Evolutionary conservation across 2,329 filamentous ascomycete species (phyloP).

Genomic region (Pochonia chlamydosporia): DNA sequence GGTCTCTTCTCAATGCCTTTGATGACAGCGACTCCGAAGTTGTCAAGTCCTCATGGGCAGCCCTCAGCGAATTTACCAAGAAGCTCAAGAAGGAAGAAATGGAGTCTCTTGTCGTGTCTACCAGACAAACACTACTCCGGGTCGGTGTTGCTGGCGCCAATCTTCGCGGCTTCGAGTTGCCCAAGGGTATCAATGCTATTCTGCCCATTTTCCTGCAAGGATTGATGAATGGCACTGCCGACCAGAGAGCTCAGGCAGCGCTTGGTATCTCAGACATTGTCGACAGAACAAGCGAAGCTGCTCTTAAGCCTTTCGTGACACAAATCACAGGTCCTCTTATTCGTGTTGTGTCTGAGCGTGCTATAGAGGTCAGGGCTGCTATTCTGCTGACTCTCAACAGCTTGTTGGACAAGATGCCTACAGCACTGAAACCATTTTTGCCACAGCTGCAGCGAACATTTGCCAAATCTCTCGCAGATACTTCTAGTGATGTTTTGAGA

Average conservation of each 20-base stretch:
- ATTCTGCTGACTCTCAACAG: slow-evolving; percentile 94
- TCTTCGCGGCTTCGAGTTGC: slow-evolving; percentile 81
- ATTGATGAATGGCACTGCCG: slow-evolving; percentile 90
- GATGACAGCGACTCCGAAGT: slow-evolving; percentile 79
- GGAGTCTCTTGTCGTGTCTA: slow-evolving; percentile 85
- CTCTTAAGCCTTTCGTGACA: slow-evolving; percentile 90
- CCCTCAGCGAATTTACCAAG: slow-evolving; percentile 81
- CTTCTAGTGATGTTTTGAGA: slow-evolving; percentile 81
- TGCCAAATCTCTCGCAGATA: slow-evolving; percentile 89
- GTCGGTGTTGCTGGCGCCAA: slow-evolving; percentile 83
- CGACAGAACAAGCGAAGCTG: slow-evolving; percentile 81
- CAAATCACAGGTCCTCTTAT: slow-evolving; percentile 97
- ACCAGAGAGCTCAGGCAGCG: slow-evolving; percentile 87
- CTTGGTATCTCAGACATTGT: slow-evolving; percentile 94
- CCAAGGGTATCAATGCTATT: slow-evolving; percentile 95
- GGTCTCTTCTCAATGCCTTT: slow-evolving; percentile 84
- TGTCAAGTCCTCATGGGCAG: slow-evolving; percentile 84
- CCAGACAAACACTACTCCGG: slow-evolving; percentile 77
- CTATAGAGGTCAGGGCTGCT: slow-evolving; percentile 91
- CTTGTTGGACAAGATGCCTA: slow-evolving; percentile 90
- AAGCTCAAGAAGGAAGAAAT: slow-evolving; percentile 94
- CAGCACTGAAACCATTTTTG: slow-evolving; percentile 91
- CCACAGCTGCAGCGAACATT: slow-evolving; percentile 96
- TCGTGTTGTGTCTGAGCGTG: slow-evolving; percentile 93
- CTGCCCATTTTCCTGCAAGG: slow-evolving; percentile 96